phyloP scores from a whole-genome alignment of 2,329 filamentous ascomycete genomes.

The Ophiocordyceps camponoti-rufipedis region DNA sequence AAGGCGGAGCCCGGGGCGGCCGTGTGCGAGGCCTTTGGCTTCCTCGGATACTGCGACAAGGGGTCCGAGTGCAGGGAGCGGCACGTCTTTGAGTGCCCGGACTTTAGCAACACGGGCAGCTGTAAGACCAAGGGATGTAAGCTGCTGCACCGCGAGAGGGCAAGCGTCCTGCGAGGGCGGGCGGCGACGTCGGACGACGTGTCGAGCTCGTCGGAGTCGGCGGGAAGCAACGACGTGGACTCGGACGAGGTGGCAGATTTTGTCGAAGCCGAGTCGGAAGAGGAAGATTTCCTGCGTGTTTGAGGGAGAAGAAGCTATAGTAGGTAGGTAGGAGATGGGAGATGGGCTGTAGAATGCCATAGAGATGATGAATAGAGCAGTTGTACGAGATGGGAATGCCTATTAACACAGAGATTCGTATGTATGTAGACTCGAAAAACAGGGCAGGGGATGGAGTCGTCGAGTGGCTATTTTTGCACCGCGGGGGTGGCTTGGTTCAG shows the following conservation, averaged over 20 bases:
- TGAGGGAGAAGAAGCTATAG: constrained; percentile 3
- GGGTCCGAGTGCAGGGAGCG: constrained; percentile 61
- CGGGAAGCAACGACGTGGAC: constrained; percentile 47
- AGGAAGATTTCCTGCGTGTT: constrained; percentile 35
- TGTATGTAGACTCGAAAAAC: too few species aligned
- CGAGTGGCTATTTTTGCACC: too few species aligned
- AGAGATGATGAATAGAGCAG: neutral
- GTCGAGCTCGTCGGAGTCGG: constrained; percentile 45
- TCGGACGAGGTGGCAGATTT: constrained; percentile 54
- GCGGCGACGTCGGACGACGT: constrained; percentile 66
- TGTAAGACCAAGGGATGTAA: constrained; percentile 73
- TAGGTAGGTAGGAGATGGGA: too few species aligned
- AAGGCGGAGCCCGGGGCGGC: constrained; percentile 57
- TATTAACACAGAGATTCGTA: too few species aligned
- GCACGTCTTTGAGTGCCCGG: constrained; percentile 85
- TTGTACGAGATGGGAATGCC: too few species aligned
- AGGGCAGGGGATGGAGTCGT: too few species aligned
- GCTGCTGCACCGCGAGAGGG: constrained; percentile 73
- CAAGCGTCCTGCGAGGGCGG: constrained; percentile 59
- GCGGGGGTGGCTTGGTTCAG: too few species aligned
- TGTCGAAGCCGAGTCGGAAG: constrained; percentile 34
- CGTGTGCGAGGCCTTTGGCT: constrained; percentile 72
- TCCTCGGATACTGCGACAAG: constrained; percentile 74
- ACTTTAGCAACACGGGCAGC: constrained; percentile 77
- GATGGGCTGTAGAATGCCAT: too few species aligned